Evolutionary conservation across 1,284 basidiomycete genomes (phyloP), one percentile per base, ranked within the genome.

Genomic region (Fomitiporia mediterranea): DNA sequence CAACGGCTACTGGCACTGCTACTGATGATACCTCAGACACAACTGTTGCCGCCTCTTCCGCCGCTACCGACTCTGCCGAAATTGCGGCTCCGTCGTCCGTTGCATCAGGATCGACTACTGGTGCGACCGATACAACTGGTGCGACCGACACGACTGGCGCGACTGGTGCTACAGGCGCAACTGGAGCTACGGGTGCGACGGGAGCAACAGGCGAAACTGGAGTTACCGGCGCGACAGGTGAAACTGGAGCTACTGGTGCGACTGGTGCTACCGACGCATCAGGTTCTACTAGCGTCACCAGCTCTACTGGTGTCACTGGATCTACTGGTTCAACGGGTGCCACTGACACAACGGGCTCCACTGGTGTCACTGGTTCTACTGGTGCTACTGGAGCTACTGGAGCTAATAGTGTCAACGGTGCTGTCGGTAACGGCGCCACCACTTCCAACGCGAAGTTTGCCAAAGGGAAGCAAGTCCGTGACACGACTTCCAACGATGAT

Each of bases 1-100:
- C 53, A 7, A 25, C 44, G 4, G 34, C 44, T 8, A 19, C 51
- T 7, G 30, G 5, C 1, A 25, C 34, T 5, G 8, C 38, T 15
- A 27, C 39, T 11, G n/a, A n/a, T n/a, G n/a, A n/a, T n/a, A n/a
- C n/a, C n/a, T n/a, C n/a, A n/a, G 40, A 43, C 11, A 49, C 56
- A 1, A 47, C 21, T 19, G 42, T 47, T 13, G 39, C 19, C 5
- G 32, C n/a, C 42, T 21, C 54, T 25, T 9, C 19, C 40, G 19
- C 40, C 21, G 40, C 40, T 43, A 34, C 44, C 25, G 44, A 47
- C 44, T 47, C 44, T 4, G 21, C 44, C n/a, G 44, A n/a, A 38
- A 38, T n/a, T 38, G 35, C 9, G 9, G 37, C 37, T 4, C 19
- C 37, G 15, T 35, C 32, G 11, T 3, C 13, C 32, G 38, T 25